Evolutionary conservation across 2,329 filamentous ascomycete species (phyloP), one percentile per base, ranked within the genome.

Genomic region (Fusarium odoratissimum): DNA sequence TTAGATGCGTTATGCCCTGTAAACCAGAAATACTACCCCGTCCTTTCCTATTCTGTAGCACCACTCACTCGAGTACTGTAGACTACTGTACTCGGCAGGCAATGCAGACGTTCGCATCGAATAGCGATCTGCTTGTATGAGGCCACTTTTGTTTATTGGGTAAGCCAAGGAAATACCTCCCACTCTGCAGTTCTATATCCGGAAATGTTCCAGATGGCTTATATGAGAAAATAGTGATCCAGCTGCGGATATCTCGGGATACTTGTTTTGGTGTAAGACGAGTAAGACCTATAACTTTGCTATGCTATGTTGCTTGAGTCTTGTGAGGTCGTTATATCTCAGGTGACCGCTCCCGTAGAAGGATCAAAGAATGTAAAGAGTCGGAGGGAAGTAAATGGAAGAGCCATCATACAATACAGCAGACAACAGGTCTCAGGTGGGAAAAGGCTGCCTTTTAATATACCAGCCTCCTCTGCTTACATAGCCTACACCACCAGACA

Each of bases 91-190:
- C 52, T 51, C 40, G 60, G 31, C 25, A 35, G 55, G 45, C 52
- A 62, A 62, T n/a, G 49, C 10, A 54, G 70, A 60, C 69, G 68
- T 67, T 75, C 65, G 74, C 74, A 76, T 75, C 64, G 65, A 76
- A 56, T 57, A 56, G 51, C 52, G 66, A 71, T 72, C 62, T 64
- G 74, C 72, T 66, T 57, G 70, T 66, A 60, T 61, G 58, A 57
- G 55, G 33, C 51, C 62, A 65, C 66, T 71, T 51, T 62, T 57
- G 60, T 44, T 54, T 54, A 51, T 64, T 66, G 54, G 51, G 54
- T 48, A 61, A 62, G 60, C 69, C 60, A 61, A 60, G 25, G 35
- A 42, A 48, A 38, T 37, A 49, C 48, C 60, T 42, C 45, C 68
- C 68, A 23, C 59, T 59, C 25, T 57, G 60, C 49, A 48, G 40